These are phyloP conservation scores for Nicotiana rustica DNA, from an alignment of 305 asterid species.

Conservation along the genomic window DNA sequence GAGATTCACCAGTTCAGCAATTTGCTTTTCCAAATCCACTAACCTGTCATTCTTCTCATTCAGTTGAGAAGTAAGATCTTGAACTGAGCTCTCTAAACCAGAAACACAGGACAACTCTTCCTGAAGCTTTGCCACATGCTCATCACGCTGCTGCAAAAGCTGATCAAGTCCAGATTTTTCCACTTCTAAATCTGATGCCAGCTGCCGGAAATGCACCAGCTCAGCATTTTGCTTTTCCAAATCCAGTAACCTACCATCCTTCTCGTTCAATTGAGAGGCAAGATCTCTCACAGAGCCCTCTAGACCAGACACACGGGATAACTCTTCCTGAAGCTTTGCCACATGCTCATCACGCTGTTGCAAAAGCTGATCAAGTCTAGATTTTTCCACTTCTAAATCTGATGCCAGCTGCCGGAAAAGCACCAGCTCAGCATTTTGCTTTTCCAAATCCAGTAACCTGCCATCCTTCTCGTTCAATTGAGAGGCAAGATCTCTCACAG, in stretches of 20 bases:
- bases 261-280: conserved; percentile 50
- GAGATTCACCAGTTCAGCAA: conserved; percentile 55
- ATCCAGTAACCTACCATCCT: conserved; percentile 48
- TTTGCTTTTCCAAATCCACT: conserved; percentile 38
- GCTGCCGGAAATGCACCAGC: conserved; percentile 45
- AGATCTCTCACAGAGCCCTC: conserved; percentile 64
- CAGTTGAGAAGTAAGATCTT: conserved; percentile 9
- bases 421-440: conserved; percentile 46
- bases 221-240: conserved; percentile 62
- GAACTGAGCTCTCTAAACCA: conserved; percentile 41
- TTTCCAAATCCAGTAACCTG: conserved; percentile 36
- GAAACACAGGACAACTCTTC: conserved; percentile 49
- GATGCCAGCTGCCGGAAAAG: conserved; percentile 58
- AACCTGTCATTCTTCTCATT: background rate
- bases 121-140: conserved; percentile 43
- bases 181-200: conserved; percentile 60
- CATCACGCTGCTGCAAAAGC: conserved; percentile 57
- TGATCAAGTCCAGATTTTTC: conserved; percentile 66
- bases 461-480: conserved; percentile 29
- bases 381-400: conserved; percentile 72
- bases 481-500: conserved; percentile 27
- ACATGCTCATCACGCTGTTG: conserved; percentile 54
- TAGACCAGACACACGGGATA: conserved; percentile 58
- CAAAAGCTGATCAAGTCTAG: conserved; percentile 56
- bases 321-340: conserved; percentile 52